phyloP scores from a whole-genome alignment of 73 alveolate species.

The Paramecium pentaurelia region DNA sequence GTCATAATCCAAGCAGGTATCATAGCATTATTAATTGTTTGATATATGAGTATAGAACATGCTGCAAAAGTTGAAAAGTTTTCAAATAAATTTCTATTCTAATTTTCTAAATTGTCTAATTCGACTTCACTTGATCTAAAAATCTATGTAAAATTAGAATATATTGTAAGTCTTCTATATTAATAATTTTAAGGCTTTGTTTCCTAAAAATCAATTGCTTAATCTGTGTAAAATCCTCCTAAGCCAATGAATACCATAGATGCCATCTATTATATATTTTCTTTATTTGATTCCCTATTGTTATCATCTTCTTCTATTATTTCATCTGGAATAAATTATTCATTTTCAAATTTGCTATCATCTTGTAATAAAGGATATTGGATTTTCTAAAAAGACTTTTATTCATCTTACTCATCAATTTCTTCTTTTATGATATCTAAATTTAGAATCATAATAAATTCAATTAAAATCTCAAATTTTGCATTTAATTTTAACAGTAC shows the following conservation, averaged over 20 bases:
- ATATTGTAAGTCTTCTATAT: not conserved
- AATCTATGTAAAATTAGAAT: not conserved
- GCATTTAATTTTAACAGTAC: not conserved
- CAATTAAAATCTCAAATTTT: not conserved
- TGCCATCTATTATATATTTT: not conserved
- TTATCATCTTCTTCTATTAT: not conserved
- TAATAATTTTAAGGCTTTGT: not conserved
- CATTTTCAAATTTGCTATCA: not conserved
- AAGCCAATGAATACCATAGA: not conserved
- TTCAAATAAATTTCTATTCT: not conserved
- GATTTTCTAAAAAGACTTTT: not conserved
- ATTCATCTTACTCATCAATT: not conserved
- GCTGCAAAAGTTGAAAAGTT: not conserved
- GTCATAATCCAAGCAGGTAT: conserved; percentile 57
- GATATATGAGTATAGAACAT: conserved; percentile 6
- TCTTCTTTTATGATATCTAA: not conserved
- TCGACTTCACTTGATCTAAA: not conserved
- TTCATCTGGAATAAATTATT: not conserved
- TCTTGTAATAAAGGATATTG: not conserved
- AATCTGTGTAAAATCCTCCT: not conserved
- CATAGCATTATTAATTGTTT: not conserved
- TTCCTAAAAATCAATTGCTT: not conserved
- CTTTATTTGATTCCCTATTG: not conserved
- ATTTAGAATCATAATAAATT: not conserved
- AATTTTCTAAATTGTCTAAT: not conserved